Evolutionary conservation across 371 early-diverging fungal genomes (phyloP).

Genomic region (Saksenaea vasiformis): DNA sequence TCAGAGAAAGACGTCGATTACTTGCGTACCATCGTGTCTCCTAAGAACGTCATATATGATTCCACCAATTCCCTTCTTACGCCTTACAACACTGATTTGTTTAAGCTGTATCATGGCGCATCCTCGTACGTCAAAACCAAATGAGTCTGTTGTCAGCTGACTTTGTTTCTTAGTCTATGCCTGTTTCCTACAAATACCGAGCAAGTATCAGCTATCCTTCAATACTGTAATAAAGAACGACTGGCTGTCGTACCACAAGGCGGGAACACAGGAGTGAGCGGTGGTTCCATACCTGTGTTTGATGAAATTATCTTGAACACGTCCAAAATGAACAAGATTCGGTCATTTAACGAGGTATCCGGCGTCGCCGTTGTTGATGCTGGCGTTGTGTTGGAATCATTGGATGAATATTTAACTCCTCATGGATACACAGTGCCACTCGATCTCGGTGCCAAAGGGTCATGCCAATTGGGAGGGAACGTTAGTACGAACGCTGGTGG

Average conservation of each 20-base stretch:
- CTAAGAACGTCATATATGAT: constrained; percentile 25
- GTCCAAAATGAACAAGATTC: constrained; percentile 74
- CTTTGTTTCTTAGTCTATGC: constrained; percentile 19
- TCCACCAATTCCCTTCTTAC: constrained; percentile 28
- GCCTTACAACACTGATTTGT: constrained; percentile 80
- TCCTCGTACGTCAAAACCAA: constrained; percentile 56
- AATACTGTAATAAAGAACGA: constrained; percentile 75
- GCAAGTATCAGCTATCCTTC: constrained; percentile 77
- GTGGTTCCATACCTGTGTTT: constrained; percentile 87
- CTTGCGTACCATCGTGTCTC: constrained; percentile 51
- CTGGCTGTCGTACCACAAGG: constrained; percentile 95
- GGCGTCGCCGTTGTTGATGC: constrained; percentile 81
- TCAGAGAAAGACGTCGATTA: constrained; percentile 50
- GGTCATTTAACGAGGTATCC: constrained; percentile 75
- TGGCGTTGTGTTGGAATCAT: constrained; percentile 84
- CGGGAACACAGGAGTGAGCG: constrained; percentile 88
- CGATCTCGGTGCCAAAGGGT: constrained; percentile 89
- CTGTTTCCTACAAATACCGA: constrained; percentile 77
- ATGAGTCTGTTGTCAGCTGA: not conserved
- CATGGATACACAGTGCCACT: constrained; percentile 87
- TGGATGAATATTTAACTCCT: constrained; percentile 77
- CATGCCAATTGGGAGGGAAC: constrained; percentile 91
- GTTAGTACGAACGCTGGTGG: constrained; percentile 95
- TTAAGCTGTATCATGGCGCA: constrained; percentile 80
- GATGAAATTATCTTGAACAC: constrained; percentile 87